Percentiles rank a stretch among this genome's conserved stretches.
phyloP scores from a whole-genome alignment of 2,329 filamentous ascomycete genomes.

The Aspergillus floridensis region DNA sequence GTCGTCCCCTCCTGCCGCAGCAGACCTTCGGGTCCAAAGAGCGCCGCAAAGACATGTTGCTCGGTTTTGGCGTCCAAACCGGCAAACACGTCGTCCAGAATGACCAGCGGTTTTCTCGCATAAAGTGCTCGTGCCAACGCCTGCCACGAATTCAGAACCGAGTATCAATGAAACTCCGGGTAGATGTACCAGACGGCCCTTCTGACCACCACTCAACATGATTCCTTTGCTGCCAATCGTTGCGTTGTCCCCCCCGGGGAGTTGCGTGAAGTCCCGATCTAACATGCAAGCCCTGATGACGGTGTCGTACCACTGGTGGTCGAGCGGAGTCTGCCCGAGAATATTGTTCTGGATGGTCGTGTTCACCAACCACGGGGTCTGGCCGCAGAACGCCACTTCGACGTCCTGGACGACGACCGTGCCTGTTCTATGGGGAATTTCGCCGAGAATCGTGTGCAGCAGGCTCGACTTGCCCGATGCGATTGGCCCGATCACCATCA shows the following conservation, averaged over 20 bases:
- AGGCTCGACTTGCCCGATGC: no score
- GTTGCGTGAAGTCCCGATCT: conserved; percentile 22
- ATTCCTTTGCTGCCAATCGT: background rate
- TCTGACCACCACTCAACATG: conserved; percentile 3
- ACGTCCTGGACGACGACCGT: no score
- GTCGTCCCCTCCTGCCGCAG: conserved; percentile 11
- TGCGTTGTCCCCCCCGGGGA: conserved; percentile 22
- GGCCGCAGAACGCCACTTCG: background rate
- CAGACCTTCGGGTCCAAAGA: conserved; percentile 9
- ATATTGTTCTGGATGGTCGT: background rate
- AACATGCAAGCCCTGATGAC: conserved; percentile 18
- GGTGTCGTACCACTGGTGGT: background rate
- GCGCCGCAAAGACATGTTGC: background rate
- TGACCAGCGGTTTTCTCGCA: conserved; percentile 7
- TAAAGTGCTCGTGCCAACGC: conserved; percentile 20
- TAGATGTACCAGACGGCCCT: conserved; percentile 1
- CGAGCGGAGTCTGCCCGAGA: background rate
- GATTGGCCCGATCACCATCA: no score
- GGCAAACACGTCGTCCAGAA: conserved; percentile 31
- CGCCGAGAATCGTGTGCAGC: no score
- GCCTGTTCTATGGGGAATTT: no score
- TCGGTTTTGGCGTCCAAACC: conserved; percentile 22
- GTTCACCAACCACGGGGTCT: background rate
- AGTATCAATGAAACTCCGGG: background rate
- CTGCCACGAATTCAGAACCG: background rate